Conservation (phyloP, 257 asterid species). For the Scutellaria minor region DNA sequence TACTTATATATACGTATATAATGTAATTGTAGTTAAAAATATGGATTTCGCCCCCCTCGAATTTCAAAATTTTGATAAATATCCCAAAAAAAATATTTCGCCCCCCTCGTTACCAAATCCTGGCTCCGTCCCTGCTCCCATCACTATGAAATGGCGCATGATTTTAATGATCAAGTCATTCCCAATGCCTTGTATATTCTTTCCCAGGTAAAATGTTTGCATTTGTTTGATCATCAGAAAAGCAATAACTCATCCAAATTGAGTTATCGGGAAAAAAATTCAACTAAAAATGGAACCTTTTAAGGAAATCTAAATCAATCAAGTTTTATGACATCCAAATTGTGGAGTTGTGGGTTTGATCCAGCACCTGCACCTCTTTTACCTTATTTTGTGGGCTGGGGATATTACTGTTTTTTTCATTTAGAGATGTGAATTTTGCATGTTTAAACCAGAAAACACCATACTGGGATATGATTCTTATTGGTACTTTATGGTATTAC, state of each 20-base stretch:
- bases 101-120: too few relatives aligned
- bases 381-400: neutral
- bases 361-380: neutral
- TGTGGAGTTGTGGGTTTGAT: conserved; percentile 16
- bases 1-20: too few relatives aligned
- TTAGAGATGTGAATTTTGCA: neutral
- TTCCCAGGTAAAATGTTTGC: conserved; percentile 9
- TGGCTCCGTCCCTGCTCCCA: too few relatives aligned
- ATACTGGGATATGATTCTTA: neutral
- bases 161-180: conserved; percentile 5
- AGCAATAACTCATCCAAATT: neutral
- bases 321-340: neutral
- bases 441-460: neutral
- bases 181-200: neutral
- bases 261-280: neutral
- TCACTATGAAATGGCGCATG: neutral
- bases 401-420: neutral
- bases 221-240: neutral
- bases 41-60: too few relatives aligned
- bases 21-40: too few relatives aligned
- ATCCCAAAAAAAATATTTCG: too few relatives aligned
- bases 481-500: conserved; percentile 7
- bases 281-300: neutral
- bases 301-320: neutral
- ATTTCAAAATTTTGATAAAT: too few relatives aligned